Base-by-base conservation (phyloP, 2,329 filamentous ascomycete species). In the Cytospora mali region DNA sequence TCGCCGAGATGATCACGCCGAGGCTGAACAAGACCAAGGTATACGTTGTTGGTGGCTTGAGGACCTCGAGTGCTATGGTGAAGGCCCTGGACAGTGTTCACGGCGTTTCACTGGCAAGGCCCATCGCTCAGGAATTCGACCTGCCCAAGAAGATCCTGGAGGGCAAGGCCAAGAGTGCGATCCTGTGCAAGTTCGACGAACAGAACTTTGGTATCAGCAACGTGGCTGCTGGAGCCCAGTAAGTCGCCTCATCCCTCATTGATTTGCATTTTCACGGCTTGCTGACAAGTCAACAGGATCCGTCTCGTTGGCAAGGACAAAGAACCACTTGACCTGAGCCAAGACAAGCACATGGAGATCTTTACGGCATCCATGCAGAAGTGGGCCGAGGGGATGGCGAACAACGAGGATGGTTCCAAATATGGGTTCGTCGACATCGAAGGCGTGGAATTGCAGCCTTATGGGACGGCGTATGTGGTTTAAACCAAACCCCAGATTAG, bases 31-130 rank as follows among this genome's bases (percentile, higher is more conserved):
- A 81, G 70, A 86, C 83, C 1, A 81, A 77, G 70, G 75, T 76
- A 1, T 85, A 82, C 68, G 74, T 84, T 46, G 85, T 82, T 1
- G 84, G 83, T 46, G 84, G 83, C 11, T 78, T 86, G 70, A 78
- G 78, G 67, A 79, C 79, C 2, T 79, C 77, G 0, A 76, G 75
- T n/a, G 84, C 79, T 0, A 86, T 86, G 83, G 79, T 82, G 23
- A 71, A 77, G 16, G 82, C 81, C 0, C 73, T 86, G n/a, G 67
- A 79, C 4, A 77, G 75, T 1, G 80, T 86, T 10, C 82, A 87
- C 64, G 84, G 84, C 6, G 76, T 87, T 4, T 84, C 84, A 3
- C 73, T 88, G 55, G 85, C 76, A 0, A 78, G 84, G 10, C 78
- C 84, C 0, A 69, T 81, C 0, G 79, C 77, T 54, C 80, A 84